phyloP scores from a whole-genome alignment of 352 stramenopile genomes.

The Globisporangium yorkense region DNA sequence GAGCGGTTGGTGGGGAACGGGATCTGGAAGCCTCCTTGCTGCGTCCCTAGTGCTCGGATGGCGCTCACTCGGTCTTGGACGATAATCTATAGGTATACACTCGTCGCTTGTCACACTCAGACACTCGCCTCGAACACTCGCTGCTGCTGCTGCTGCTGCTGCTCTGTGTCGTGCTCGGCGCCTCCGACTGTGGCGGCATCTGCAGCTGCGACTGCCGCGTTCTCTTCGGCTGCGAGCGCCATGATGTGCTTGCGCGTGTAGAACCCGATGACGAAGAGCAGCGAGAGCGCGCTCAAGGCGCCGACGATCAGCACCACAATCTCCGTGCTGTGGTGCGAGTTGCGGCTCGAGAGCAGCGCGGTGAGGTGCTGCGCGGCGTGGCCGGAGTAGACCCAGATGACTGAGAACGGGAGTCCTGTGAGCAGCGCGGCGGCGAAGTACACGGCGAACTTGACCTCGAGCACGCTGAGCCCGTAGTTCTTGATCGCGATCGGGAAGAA shows the following conservation, averaged over 20 bases:
- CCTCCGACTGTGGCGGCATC: not conserved
- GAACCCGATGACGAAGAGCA: conserved; percentile 56
- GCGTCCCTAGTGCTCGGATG: no score
- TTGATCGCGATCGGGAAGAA: conserved; percentile 86
- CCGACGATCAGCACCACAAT: conserved; percentile 53
- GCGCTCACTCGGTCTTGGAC: not conserved
- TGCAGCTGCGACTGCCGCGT: not conserved
- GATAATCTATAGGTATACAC: not conserved
- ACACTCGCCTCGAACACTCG: not conserved
- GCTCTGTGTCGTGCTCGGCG: not conserved
- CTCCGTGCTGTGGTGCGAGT: conserved; percentile 39
- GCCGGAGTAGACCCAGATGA: conserved; percentile 76
- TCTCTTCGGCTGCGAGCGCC: conserved; percentile 45
- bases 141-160: not conserved
- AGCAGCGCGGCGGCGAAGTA: conserved; percentile 62
- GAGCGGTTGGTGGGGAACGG: not conserved
- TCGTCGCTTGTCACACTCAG: not conserved
- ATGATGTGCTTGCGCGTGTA: conserved; percentile 74
- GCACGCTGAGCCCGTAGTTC: conserved; percentile 80
- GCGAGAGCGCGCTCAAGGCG: conserved; percentile 36
- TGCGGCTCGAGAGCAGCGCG: conserved; percentile 32
- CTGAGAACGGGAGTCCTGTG: conserved; percentile 61
- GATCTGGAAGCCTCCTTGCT: not conserved
- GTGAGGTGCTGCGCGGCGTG: conserved; percentile 61
- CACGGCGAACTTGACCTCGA: conserved; percentile 62